Base-by-base conservation (phyloP, 2,329 filamentous ascomycete species). In the Aspergillus texensis region DNA sequence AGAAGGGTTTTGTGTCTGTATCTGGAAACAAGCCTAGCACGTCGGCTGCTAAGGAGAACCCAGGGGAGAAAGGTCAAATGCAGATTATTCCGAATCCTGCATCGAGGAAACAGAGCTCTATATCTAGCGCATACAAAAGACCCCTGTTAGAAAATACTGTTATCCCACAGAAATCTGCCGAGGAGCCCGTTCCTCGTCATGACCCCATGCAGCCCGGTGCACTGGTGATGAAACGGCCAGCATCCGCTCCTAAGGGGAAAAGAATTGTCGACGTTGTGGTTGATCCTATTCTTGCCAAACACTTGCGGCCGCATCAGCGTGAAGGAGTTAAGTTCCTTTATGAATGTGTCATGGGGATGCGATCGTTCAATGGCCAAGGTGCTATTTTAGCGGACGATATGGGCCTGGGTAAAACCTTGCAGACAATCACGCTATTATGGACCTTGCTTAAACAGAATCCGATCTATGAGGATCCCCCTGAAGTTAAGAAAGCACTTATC, bases 301-400 rank as follows among this genome's bases (percentile, higher is more conserved):
- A 88, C 67, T 79, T 92, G 10, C 85, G 89, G 32, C 84, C 86
- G 14, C 90, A 92, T 73, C 90, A 92, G 72, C 83, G 87, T 16
- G 86, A 89, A 70, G 90, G 90, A 26, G 88, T 92, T 0, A 81
- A 86, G 57, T 92, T 92, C 69, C 75, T 92, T 50, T 92, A 92
- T 70, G 89, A 92, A 75, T 91, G 89, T 72, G 87, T 92, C 0
- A 92, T 92, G 89, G 89, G 89, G 6, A 85, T 91, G 83, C 83
- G 88, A 48, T 79, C 83, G 48, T 88, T 85, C 65, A 86, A 86
- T 69, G 89, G 89, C 1, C 85, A 89, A 75, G 89, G 89, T 28
- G 89, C 89, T 4, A 88, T 92, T 63, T 79, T 92, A 56, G 90
- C 90, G 1, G 90, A 92, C 72, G 90, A 92, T 69, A 92, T 92